Base-by-base conservation (phyloP, 2,329 filamentous ascomycete species). In the Botrytis elliptica region DNA sequence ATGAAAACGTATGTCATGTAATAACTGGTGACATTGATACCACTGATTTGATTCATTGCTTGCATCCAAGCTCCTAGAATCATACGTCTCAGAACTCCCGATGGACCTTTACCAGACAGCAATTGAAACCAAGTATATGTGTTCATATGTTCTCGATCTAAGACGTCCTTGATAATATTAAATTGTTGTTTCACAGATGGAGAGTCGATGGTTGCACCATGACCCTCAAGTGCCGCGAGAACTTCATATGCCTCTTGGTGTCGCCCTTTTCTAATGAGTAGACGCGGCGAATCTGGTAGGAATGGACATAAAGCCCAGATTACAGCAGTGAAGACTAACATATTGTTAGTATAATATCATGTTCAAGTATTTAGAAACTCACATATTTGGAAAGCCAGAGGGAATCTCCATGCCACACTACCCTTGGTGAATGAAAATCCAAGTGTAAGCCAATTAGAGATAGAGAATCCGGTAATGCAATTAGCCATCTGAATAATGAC, bases 401-500 rank as follows among this genome's bases (percentile, higher is more conserved):
- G 89, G 78, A 91, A 90, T 4, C 89, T 84, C 90, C 89, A 89
- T 0, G 84, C 81, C 33, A 87, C 83, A 65, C 83, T 83, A 2
- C 83, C 69, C 16, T 63, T 71, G 12, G 85, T 84, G 76, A 88
- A 89, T 3, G 85, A 87, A 75, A 89, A 84, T 25, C 87, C 88
- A 57, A 88, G 86, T 75, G 90, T 88, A 66, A 90, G 83, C 88
- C 88, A 90, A 80, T 89, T 89, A 3, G 46, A 66, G 33, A 72
- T 59, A 2, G 69, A 71, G 25, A 71, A 87, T 38, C 88, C 88
- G 40, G 84, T 83, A 0, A 87, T 88, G 75, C 89, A 88, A 71
- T 89, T 80, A 6, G 87, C 86, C 29, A 87, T 87, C 78, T 90
- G 88, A 66, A 89, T 85, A 86, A 89, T 89, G 79, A 90, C 87